Percentiles rank a stretch among this genome's conserved stretches.
phyloP scores from a whole-genome alignment of 2,329 filamentous ascomycete genomes.

The Hansfordia pulvinata region DNA sequence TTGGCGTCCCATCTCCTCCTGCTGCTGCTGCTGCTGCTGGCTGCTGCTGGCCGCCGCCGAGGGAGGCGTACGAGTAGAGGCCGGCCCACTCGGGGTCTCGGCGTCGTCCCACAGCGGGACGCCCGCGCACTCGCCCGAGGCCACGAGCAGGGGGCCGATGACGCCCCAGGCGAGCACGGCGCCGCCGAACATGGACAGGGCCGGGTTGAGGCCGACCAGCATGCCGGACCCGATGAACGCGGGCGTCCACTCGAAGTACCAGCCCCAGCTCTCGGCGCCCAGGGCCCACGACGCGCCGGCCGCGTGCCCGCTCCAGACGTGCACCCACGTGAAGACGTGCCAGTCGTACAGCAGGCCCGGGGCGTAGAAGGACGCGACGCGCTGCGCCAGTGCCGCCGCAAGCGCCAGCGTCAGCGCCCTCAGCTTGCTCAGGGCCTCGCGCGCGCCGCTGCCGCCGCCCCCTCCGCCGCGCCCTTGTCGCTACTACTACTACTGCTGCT shows the following conservation, averaged over 20 bases:
- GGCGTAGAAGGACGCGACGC: slow-evolving; percentile 44
- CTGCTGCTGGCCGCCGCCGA: too few relatives aligned
- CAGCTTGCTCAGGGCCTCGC: slow-evolving; percentile 40
- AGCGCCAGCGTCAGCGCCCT: slow-evolving; percentile 39
- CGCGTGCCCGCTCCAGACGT: slow-evolving; percentile 37
- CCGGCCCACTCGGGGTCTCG: slow-evolving; percentile 30
- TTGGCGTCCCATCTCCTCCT: too few relatives aligned
- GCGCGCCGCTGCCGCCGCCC: slow-evolving; percentile 33
- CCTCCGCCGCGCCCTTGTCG: too few relatives aligned
- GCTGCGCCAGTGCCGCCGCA: slow-evolving; percentile 30
- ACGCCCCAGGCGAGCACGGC: slow-evolving; percentile 40
- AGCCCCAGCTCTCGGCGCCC: slow-evolving; percentile 42
- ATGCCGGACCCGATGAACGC: slow-evolving; percentile 46
- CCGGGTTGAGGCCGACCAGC: slow-evolving; percentile 43
- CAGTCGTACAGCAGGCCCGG: slow-evolving; percentile 41
- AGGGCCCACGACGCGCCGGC: slow-evolving; percentile 35
- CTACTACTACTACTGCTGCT: too few relatives aligned
- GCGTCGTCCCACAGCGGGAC: slow-evolving; percentile 14
- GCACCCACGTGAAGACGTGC: slow-evolving; percentile 38
- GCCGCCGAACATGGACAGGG: slow-evolving; percentile 42
- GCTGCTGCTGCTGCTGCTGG: too few relatives aligned
- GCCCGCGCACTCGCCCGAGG: slow-evolving; percentile 33
- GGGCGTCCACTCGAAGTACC: slow-evolving; percentile 42
- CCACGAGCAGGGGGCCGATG: slow-evolving; percentile 41
- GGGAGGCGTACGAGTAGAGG: too few relatives aligned